These are phyloP conservation scores for Dryas alaskensis DNA, from an alignment of 306 rosid genomes.

Conservation along the genomic window DNA sequence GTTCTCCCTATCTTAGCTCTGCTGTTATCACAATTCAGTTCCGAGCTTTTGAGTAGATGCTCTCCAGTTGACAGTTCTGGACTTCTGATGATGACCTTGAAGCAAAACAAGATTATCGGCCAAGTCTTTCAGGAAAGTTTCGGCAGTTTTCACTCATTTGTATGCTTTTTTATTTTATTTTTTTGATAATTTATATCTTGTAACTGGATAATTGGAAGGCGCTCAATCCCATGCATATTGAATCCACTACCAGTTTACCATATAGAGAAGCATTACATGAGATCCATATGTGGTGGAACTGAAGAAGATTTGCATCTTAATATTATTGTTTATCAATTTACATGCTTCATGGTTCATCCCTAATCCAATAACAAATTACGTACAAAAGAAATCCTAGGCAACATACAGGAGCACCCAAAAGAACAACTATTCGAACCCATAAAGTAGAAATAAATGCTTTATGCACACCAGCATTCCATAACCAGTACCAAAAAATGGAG, in stretches of 20 bases:
- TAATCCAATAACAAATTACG: constrained; percentile 58
- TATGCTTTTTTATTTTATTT: no score
- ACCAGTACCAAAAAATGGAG: constrained; percentile 59
- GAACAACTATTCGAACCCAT: constrained; percentile 53
- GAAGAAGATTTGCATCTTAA: not conserved
- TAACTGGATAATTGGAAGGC: not conserved
- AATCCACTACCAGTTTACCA: no score
- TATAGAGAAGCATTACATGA: not conserved
- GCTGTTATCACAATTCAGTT: no score
- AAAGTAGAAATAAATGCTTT: constrained; percentile 50
- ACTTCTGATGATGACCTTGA: no score
- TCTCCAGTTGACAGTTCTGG: no score
- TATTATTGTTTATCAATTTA: not conserved
- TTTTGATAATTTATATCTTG: no score
- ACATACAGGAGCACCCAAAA: constrained; percentile 51
- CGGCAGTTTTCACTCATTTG: no score
- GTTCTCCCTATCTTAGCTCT: no score
- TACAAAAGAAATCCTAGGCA: constrained; percentile 54
- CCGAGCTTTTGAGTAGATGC: no score
- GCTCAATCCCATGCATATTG: not conserved
- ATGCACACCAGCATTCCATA: constrained; percentile 54
- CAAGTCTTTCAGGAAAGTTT: no score
- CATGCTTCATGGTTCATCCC: constrained; percentile 34
- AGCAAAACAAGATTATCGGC: no score
- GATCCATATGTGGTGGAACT: not conserved